A percentile compares a stretch with the other conserved stretches of the same genome.
Conservation (phyloP, 345 rosid genomes). For the Lenwebbia sp. region DNA sequence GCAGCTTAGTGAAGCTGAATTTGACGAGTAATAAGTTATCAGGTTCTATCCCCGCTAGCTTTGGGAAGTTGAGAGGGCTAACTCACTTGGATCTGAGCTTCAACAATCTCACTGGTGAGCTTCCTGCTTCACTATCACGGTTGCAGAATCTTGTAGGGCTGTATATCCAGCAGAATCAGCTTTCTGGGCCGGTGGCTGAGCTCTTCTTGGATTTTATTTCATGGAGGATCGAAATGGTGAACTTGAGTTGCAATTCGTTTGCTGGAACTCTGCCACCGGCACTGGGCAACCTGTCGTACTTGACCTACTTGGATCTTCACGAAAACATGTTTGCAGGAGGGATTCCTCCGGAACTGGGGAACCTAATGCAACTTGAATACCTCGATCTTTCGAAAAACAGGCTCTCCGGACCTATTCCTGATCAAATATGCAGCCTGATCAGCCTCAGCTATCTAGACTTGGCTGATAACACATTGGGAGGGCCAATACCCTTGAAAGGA, state of each 20-base stretch:
- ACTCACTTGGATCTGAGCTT: conserved; percentile 71
- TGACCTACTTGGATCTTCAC: conserved; percentile 57
- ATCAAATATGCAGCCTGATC: conserved; percentile 32
- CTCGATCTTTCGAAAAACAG: conserved; percentile 54
- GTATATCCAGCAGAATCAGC: conserved; percentile 53
- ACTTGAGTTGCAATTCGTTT: conserved; percentile 55
- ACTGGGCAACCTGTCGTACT: conserved; percentile 54
- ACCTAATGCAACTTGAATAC: conserved; percentile 50
- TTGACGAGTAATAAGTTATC: conserved; percentile 48
- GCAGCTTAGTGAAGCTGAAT: conserved; percentile 70
- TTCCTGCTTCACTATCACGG: conserved; percentile 42
- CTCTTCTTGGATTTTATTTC: conserved; percentile 33
- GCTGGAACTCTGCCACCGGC: conserved; percentile 42
- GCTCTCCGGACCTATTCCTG: conserved; percentile 59
- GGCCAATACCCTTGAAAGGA: conserved; percentile 50
- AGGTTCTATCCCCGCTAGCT: conserved; percentile 48
- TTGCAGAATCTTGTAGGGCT: conserved; percentile 70
- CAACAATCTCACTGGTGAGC: conserved; percentile 51
- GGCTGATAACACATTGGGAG: conserved; percentile 47
- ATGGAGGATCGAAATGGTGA: conserved; percentile 59
- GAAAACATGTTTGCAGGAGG: conserved; percentile 46
- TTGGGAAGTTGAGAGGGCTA: conserved; percentile 65
- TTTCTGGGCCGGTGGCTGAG: conserved; percentile 33
- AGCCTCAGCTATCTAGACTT: conserved; percentile 37
- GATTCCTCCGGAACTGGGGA: conserved; percentile 51